Percentiles rank a stretch among this genome's conserved stretches.
These are phyloP conservation scores for Sporothrix protearum DNA, from an alignment of 2,329 filamentous ascomycete genomes.

Conservation along the genomic window DNA sequence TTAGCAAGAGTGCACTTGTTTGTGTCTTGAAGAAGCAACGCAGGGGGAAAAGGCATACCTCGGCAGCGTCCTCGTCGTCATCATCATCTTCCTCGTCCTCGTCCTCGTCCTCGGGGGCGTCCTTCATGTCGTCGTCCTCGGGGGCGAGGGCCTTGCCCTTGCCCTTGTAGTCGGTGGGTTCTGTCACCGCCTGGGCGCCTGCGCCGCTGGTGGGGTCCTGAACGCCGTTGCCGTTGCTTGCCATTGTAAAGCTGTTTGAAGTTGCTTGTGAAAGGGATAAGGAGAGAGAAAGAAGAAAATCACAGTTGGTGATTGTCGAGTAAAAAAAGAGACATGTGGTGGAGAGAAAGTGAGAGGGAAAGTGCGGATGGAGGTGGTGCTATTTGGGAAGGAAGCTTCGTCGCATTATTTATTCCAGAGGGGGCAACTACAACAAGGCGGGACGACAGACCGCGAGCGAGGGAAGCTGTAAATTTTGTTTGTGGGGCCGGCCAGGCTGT, in stretches of 20 bases:
- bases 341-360: not conserved
- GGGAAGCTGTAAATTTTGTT: slow-evolving; percentile 19
- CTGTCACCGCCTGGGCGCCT: slow-evolving; percentile 31
- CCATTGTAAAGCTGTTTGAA: slow-evolving; percentile 37
- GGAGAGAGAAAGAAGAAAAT: not conserved
- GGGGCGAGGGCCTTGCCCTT: slow-evolving; percentile 75
- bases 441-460: not conserved
- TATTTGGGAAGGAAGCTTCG: slow-evolving; percentile 9
- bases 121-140: slow-evolving; percentile 52
- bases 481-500: slow-evolving; percentile 15
- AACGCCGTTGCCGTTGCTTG: slow-evolving; percentile 49
- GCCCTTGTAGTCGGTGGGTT: slow-evolving; percentile 49
- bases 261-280: not conserved
- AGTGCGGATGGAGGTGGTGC: slow-evolving; percentile 4
- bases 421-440: slow-evolving; percentile 5
- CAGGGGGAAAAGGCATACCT: slow-evolving; percentile 28
- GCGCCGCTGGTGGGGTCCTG: slow-evolving; percentile 42
- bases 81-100: slow-evolving; percentile 72
- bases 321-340: not conserved
- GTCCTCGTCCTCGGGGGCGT: slow-evolving; percentile 63
- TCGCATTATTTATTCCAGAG: slow-evolving; percentile 21
- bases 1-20: not conserved
- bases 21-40: not conserved
- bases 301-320: not conserved
- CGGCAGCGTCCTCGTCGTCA: slow-evolving; percentile 49